Percentiles rank a stretch among this genome's conserved stretches.
These are phyloP conservation scores for Fusarium sp. DNA, from an alignment of 2,329 filamentous ascomycete species.

Conservation along the genomic window DNA sequence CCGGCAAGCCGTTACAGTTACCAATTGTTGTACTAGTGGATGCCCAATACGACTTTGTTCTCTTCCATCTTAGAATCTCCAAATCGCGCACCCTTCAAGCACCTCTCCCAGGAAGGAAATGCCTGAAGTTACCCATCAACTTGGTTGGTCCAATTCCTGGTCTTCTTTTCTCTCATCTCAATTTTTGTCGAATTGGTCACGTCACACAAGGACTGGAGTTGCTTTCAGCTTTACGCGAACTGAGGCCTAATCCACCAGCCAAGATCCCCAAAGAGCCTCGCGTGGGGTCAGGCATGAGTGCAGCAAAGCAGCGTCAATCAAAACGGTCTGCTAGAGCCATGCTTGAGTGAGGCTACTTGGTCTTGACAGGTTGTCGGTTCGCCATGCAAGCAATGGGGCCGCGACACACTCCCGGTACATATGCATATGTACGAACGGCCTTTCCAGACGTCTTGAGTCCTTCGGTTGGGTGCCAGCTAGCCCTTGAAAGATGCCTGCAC, in stretches of 20 bases:
- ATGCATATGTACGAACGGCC: conserved; percentile 27
- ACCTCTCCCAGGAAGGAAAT: conserved; percentile 32
- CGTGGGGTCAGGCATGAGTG: conserved; percentile 47
- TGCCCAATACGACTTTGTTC: conserved; percentile 31
- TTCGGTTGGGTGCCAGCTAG: conserved; percentile 25
- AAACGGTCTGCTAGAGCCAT: conserved; percentile 18
- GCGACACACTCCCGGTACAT: conserved; percentile 33
- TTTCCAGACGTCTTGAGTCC: conserved; percentile 26
- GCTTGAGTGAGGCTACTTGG: conserved; percentile 42
- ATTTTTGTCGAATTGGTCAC: conserved; percentile 14
- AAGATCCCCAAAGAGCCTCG: conserved; percentile 34
- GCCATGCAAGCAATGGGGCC: conserved; percentile 46
- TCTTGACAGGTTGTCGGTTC: conserved; percentile 45
- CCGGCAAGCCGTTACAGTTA: conserved; percentile 1
- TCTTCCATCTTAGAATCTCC: conserved; percentile 14
- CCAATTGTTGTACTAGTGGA: conserved; percentile 19
- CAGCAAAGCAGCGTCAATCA: conserved; percentile 32
- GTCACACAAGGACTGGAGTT: conserved; percentile 28
- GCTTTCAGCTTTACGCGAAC: conserved; percentile 34
- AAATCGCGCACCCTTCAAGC: conserved; percentile 28
- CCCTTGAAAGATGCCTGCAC: conserved; percentile 12
- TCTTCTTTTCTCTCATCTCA: conserved; percentile 31
- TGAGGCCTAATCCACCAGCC: conserved; percentile 33
- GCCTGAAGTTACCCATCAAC: conserved; percentile 11
- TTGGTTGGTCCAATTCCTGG: conserved; percentile 10